Percentiles rank a stretch among this genome's conserved stretches.
Evolutionary conservation across 331 rosid species (phyloP).

Genomic region (Malus hybrid): DNA sequence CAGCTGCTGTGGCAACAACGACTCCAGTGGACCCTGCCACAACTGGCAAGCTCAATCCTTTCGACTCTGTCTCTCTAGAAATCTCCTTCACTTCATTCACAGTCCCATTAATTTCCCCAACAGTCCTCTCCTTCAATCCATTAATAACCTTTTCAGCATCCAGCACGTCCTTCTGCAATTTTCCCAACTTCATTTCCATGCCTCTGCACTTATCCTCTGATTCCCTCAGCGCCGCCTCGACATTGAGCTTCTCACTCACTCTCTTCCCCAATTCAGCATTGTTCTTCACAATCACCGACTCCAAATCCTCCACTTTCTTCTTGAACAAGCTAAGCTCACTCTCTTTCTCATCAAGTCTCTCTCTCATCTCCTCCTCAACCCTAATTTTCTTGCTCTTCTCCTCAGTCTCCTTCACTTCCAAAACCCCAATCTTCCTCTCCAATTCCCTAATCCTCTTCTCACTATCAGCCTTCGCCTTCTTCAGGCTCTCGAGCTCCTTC

Average conservation of each 20-base stretch:
- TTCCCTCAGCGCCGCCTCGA: slow-evolving; percentile 32
- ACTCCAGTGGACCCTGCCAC: slow-evolving; percentile 73
- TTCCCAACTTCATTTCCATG: slow-evolving; percentile 35
- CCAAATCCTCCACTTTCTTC: slow-evolving; percentile 38
- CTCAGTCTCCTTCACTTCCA: slow-evolving; percentile 79
- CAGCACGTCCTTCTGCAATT: slow-evolving; percentile 43
- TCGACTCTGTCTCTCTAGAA: slow-evolving; percentile 29
- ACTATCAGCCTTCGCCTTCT: slow-evolving; percentile 38
- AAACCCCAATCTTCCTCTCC: slow-evolving; percentile 68
- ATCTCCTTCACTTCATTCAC: slow-evolving; percentile 34
- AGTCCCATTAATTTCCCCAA: slow-evolving; percentile 31
- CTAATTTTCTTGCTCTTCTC: slow-evolving; percentile 75
- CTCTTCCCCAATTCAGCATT: slow-evolving; percentile 34
- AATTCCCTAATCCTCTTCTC: slow-evolving; percentile 62
- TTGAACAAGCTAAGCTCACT: slow-evolving; percentile 34
- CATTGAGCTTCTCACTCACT: slow-evolving; percentile 34
- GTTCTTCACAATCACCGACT: slow-evolving; percentile 18
- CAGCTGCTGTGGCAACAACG: slow-evolving; percentile 36
- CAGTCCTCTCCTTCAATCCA: slow-evolving; percentile 49
- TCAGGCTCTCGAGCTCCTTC: slow-evolving; percentile 48
- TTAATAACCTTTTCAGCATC: slow-evolving; percentile 43
- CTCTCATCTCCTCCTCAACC: slow-evolving; percentile 79
- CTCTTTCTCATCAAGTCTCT: slow-evolving; percentile 55
- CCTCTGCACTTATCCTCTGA: slow-evolving; percentile 37
- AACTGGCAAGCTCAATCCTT: slow-evolving; percentile 53